phyloP scores from a whole-genome alignment of 2,329 filamentous ascomycete genomes.

The Colletotrichum lentis region DNA sequence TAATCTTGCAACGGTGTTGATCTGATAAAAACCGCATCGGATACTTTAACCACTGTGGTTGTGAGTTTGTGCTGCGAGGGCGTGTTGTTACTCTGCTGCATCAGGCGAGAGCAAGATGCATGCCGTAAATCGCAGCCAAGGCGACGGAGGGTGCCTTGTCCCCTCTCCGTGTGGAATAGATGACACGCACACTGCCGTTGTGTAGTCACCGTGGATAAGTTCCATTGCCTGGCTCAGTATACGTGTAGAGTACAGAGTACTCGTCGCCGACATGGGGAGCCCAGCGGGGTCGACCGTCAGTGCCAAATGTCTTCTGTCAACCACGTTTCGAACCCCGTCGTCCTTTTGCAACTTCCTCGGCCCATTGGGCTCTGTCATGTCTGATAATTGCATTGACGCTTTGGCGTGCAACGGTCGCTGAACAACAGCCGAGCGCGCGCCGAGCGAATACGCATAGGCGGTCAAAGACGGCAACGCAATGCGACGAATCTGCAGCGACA shows the following conservation, averaged over 20 bases:
- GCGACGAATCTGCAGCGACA: slow-evolving; percentile 5
- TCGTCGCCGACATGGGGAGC: neutral
- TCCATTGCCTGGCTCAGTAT: neutral
- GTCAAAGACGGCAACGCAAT: slow-evolving; percentile 8
- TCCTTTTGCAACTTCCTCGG: neutral
- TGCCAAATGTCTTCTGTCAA: neutral
- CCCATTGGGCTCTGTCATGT: neutral
- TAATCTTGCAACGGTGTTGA: neutral
- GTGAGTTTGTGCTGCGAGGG: neutral
- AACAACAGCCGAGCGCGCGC: slow-evolving; percentile 18
- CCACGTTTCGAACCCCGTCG: neutral
- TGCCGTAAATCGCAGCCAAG: slow-evolving; percentile 8
- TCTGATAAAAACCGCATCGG: slow-evolving; percentile 16
- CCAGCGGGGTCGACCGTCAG: neutral
- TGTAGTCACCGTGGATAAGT: neutral
- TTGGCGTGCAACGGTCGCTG: slow-evolving; percentile 15
- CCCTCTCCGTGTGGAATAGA: slow-evolving; percentile 4
- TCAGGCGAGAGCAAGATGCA: neutral
- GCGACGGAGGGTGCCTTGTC: neutral
- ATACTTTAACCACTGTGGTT: neutral
- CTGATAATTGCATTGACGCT: slow-evolving; percentile 1
- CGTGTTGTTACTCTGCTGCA: neutral
- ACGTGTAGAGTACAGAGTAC: neutral
- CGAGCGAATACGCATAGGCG: slow-evolving; percentile 11
- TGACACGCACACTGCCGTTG: slow-evolving; percentile 27